phyloP scores from a whole-genome alignment of 2,329 filamentous ascomycete genomes.

The Grosmannia clavigera region DNA sequence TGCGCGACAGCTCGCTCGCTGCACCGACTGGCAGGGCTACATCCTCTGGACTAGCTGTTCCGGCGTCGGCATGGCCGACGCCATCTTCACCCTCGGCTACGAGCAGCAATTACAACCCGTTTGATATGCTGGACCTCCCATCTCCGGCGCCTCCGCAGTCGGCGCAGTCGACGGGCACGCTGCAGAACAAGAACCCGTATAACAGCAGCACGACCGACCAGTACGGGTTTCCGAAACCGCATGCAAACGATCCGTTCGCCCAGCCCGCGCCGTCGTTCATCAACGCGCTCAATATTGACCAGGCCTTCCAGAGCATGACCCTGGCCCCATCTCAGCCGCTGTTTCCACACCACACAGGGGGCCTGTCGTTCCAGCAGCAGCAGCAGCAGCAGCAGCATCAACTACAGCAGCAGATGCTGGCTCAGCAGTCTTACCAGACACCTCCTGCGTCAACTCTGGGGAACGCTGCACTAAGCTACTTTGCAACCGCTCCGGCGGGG shows the following conservation, averaged over 20 bases:
- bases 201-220: constrained; percentile 44
- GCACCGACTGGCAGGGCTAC: constrained; percentile 33
- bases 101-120: constrained; percentile 39
- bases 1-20: constrained; percentile 32
- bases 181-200: constrained; percentile 46
- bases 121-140: constrained; percentile 52
- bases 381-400: constrained; percentile 17
- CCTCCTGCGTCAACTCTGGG: constrained; percentile 16
- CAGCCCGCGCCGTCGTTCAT: constrained; percentile 17
- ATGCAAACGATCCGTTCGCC: constrained; percentile 10
- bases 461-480: constrained; percentile 7
- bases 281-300: constrained; percentile 32
- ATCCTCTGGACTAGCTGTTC: constrained; percentile 15
- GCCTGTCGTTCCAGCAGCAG: constrained; percentile 27
- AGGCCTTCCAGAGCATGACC: constrained; percentile 65
- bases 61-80: constrained; percentile 11
- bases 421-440: constrained; percentile 25
- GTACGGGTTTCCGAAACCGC: constrained; percentile 43
- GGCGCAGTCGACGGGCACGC: constrained; percentile 50
- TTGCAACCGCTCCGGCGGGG: background rate
- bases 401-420: constrained; percentile 7
- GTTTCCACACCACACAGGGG: constrained; percentile 62
- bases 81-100: constrained; percentile 28
- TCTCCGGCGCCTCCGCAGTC: constrained; percentile 45
- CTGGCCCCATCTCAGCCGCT: constrained; percentile 47